phyloP scores from a whole-genome alignment of 805 yeast species.

The Suhomyces xylopsoci region DNA sequence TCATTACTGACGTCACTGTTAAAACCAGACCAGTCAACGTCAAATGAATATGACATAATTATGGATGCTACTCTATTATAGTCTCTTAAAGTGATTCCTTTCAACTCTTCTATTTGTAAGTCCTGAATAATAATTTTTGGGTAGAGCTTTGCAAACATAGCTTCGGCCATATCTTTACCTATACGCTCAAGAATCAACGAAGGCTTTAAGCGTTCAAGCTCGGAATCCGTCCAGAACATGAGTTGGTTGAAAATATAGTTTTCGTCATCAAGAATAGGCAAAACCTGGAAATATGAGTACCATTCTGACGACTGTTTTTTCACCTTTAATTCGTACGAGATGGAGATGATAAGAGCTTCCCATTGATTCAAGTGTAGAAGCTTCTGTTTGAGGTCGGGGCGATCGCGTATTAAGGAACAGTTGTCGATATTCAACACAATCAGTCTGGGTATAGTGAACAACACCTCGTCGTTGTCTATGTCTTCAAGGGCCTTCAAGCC shows the following conservation, averaged over 20 bases:
- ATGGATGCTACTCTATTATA: constrained; percentile 75
- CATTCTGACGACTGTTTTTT: constrained; percentile 52
- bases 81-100: constrained; percentile 43
- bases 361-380: constrained; percentile 57
- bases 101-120: constrained; percentile 31
- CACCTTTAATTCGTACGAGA: constrained; percentile 56
- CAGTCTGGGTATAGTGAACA: constrained; percentile 67
- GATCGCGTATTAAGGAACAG: constrained; percentile 39
- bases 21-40: constrained; percentile 50
- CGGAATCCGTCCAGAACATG: constrained; percentile 75
- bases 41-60: constrained; percentile 89
- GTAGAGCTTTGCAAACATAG: constrained; percentile 49
- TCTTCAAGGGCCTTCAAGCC: constrained; percentile 66
- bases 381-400: constrained; percentile 28
- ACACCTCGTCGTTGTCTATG: constrained; percentile 57
- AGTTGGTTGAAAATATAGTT: constrained; percentile 53
- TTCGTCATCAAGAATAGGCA: constrained; percentile 50
- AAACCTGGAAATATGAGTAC: constrained; percentile 65
- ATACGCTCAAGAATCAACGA: constrained; percentile 67
- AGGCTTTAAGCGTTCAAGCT: constrained; percentile 57
- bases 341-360: constrained; percentile 70
- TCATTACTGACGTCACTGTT: constrained; percentile 18
- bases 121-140: constrained; percentile 34
- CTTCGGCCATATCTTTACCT: constrained; percentile 66
- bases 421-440: constrained; percentile 59